A percentile compares a stretch with the other conserved stretches of the same genome.
Conservation (phyloP, 1,139 yeast species). For the Nadsonia starkeyi-henricii region DNA sequence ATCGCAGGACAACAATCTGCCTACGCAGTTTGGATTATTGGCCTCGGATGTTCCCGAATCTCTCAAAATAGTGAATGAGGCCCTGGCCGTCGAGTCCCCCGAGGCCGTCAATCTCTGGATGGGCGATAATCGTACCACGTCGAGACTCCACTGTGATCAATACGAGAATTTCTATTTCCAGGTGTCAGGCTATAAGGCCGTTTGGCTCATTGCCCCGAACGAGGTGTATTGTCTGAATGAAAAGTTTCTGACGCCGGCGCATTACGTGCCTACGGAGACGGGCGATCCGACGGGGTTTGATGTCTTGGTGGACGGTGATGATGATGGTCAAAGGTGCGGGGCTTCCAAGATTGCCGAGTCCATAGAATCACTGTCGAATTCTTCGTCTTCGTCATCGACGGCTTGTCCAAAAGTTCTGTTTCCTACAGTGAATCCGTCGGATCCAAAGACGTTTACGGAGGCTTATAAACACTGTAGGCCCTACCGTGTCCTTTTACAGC, state of each 20-base stretch:
- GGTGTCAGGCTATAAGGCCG: constrained; percentile 21
- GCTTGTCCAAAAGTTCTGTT: constrained; percentile 16
- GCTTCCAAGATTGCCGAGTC: neutral
- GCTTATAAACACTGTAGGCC: constrained; percentile 14
- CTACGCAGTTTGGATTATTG: constrained; percentile 16
- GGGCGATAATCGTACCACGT: constrained; percentile 22
- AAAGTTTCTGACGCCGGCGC: constrained; percentile 17
- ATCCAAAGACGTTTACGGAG: constrained; percentile 10
- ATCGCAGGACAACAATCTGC: constrained; percentile 24
- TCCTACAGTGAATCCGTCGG: constrained; percentile 23
- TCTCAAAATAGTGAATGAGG: constrained; percentile 16
- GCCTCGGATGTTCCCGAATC: constrained; percentile 13
- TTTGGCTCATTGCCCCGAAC: constrained; percentile 26
- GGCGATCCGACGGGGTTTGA: constrained; percentile 6
- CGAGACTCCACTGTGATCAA: constrained; percentile 26
- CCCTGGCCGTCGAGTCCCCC: constrained; percentile 17
- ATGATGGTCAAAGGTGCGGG: constrained; percentile 1
- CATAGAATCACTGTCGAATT: neutral
- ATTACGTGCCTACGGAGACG: constrained; percentile 12
- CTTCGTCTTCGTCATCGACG: constrained; percentile 5
- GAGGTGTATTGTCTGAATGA: constrained; percentile 20
- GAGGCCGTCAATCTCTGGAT: constrained; percentile 28
- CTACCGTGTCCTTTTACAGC: constrained; percentile 19
- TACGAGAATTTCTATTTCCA: constrained; percentile 27
- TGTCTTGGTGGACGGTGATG: constrained; percentile 10